A percentile compares a stretch with the other conserved stretches of the same genome.
phyloP scores from a whole-genome alignment of 345 rosid species.

The Camelina hispida region DNA sequence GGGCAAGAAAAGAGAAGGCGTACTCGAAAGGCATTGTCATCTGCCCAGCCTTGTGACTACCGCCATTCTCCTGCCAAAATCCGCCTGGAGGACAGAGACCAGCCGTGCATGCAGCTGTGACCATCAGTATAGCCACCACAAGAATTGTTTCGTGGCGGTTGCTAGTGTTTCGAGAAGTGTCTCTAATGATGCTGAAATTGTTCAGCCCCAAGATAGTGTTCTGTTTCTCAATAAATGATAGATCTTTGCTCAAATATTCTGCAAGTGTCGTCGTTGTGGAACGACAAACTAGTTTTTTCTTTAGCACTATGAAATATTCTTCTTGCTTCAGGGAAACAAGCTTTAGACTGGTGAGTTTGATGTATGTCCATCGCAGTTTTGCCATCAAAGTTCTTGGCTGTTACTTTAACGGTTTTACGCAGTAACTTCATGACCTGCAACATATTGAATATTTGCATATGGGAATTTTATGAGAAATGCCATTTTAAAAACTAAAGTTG shows the following conservation, averaged over 20 bases:
- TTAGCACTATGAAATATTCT: conserved; percentile 16
- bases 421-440: conserved; percentile 37
- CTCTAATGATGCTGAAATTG: neutral
- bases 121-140: conserved; percentile 47
- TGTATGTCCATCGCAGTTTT: conserved; percentile 43
- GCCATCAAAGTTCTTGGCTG: conserved; percentile 38
- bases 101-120: conserved; percentile 46
- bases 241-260: conserved; percentile 4
- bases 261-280: neutral
- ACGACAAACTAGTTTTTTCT: conserved; percentile 18
- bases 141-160: conserved; percentile 12
- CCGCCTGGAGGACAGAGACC: conserved; percentile 35
- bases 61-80: too few species aligned
- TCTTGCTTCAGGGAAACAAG: neutral
- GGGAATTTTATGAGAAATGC: too few species aligned
- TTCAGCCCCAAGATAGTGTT: conserved; percentile 20
- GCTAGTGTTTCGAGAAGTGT: neutral
- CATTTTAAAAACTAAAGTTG: too few species aligned
- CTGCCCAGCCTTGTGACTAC: too few species aligned
- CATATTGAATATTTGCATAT: too few species aligned
- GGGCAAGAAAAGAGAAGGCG: too few species aligned
- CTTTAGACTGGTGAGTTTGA: neutral
- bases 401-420: conserved; percentile 23
- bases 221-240: conserved; percentile 21
- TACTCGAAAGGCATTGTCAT: too few species aligned